A percentile compares a stretch with the other conserved stretches of the same genome.
phyloP scores from a whole-genome alignment of 2,329 filamentous ascomycete genomes.

The Geosmithia putterillii region DNA sequence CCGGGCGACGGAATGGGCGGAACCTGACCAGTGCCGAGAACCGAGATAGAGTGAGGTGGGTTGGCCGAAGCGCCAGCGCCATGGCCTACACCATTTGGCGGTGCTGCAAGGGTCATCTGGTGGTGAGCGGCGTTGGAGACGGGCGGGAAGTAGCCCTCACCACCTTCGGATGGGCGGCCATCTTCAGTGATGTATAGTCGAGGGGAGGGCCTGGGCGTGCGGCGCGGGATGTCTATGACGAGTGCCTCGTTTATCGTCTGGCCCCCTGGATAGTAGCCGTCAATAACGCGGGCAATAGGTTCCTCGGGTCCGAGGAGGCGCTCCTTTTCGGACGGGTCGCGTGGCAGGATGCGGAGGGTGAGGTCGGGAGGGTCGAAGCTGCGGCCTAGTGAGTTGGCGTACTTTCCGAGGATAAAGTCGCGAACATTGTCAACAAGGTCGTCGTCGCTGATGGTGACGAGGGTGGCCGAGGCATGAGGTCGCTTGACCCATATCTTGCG shows the following conservation, averaged over 20 bases:
- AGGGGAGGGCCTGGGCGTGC: slow-evolving; percentile 73
- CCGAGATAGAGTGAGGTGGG: slow-evolving; percentile 55
- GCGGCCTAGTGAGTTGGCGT: slow-evolving; percentile 80
- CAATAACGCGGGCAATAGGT: slow-evolving; percentile 63
- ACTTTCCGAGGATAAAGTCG: slow-evolving; percentile 86
- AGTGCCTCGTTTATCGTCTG: slow-evolving; percentile 84
- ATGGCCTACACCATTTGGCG: slow-evolving; percentile 16
- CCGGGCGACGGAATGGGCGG: slow-evolving; percentile 76
- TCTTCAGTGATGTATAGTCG: slow-evolving; percentile 54
- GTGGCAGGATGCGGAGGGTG: slow-evolving; percentile 61
- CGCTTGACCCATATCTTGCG: slow-evolving; percentile 94
- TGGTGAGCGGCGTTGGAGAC: slow-evolving; percentile 33
- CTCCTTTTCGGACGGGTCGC: slow-evolving; percentile 45
- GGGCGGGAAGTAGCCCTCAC: slow-evolving; percentile 75
- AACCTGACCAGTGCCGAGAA: slow-evolving; percentile 69
- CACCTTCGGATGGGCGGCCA: slow-evolving; percentile 51
- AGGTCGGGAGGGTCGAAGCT: slow-evolving; percentile 88
- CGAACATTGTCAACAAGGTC: slow-evolving; percentile 91
- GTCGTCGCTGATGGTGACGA: slow-evolving; percentile 75
- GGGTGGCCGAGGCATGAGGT: slow-evolving; percentile 71
- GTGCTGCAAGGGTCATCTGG: slow-evolving; percentile 24
- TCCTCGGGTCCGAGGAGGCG: slow-evolving; percentile 77
- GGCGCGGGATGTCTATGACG: slow-evolving; percentile 74
- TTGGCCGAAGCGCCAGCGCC: too few species aligned
- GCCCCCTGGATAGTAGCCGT: slow-evolving; percentile 74